phyloP scores from a whole-genome alignment of 495 filamentous ascomycete species.

The Lineolata rhizophorae region DNA sequence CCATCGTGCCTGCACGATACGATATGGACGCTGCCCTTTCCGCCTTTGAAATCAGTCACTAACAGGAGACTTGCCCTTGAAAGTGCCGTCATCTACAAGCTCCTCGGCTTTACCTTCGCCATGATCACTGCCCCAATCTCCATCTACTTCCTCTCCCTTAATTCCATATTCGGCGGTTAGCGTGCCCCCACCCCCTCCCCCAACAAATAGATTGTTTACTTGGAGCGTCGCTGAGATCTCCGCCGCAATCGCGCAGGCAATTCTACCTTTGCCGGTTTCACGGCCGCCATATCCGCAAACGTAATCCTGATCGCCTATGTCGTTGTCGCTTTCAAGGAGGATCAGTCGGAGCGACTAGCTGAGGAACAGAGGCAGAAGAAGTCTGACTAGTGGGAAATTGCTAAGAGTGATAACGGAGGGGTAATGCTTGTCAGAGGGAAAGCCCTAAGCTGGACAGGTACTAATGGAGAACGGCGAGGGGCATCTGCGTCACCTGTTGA shows the following conservation, averaged over 20 bases:
- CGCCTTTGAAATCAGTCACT: not conserved
- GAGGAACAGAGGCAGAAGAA: slow-evolving; percentile 37
- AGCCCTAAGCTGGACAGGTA: too few relatives aligned
- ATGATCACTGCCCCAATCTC: slow-evolving; percentile 75
- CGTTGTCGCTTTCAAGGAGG: slow-evolving; percentile 77
- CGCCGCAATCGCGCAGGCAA: slow-evolving; percentile 40
- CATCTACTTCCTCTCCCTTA: slow-evolving; percentile 64
- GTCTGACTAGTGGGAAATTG: slow-evolving; percentile 21
- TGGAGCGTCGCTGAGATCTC: not conserved
- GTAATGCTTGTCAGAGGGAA: too few relatives aligned
- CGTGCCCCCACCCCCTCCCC: too few relatives aligned
- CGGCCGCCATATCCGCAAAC: slow-evolving; percentile 78
- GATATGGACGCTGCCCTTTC: too few relatives aligned
- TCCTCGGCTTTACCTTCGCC: slow-evolving; percentile 71
- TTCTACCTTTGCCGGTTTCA: slow-evolving; percentile 61
- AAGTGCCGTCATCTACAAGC: slow-evolving; percentile 73
- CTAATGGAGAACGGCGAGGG: too few relatives aligned
- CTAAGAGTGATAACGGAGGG: too few relatives aligned
- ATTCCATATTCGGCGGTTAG: slow-evolving; percentile 54
- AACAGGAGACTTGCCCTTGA: slow-evolving; percentile 5
- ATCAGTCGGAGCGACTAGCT: slow-evolving; percentile 44
- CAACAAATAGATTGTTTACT: not conserved
- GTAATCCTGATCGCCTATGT: slow-evolving; percentile 79
- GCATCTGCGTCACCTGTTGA: too few relatives aligned
- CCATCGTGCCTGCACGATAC: not conserved